Evolutionary conservation across 2,329 filamentous ascomycete genomes (phyloP).

Genomic region (Pseudogymnoascus sp.): DNA sequence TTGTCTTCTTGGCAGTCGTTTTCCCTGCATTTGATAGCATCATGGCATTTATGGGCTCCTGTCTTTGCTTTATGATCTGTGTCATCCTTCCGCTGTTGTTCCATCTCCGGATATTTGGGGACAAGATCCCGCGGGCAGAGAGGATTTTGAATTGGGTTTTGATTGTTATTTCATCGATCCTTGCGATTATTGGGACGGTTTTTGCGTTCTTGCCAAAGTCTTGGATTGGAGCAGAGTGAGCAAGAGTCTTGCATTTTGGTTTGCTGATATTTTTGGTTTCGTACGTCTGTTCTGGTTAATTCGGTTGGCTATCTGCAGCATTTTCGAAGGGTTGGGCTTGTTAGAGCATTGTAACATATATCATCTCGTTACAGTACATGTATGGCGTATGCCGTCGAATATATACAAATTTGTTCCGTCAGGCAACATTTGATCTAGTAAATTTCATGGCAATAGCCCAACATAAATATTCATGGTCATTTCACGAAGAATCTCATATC

Average conservation of each 20-base stretch:
- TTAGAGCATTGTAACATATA: not conserved
- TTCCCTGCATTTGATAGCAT: constrained; percentile 64
- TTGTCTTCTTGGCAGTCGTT: constrained; percentile 67
- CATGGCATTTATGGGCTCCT: constrained; percentile 74
- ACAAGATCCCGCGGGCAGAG: constrained; percentile 59
- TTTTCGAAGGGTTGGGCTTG: not conserved
- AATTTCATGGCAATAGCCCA: not conserved
- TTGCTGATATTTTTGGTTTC: not conserved
- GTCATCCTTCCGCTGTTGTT: constrained; percentile 85
- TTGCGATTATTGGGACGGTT: constrained; percentile 72
- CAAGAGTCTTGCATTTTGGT: not conserved
- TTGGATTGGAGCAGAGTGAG: constrained; percentile 50
- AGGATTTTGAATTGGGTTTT: constrained; percentile 60
- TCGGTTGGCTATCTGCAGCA: not conserved
- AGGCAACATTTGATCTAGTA: not conserved
- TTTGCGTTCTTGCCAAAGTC: constrained; percentile 84
- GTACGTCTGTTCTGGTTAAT: not conserved
- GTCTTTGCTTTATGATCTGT: constrained; percentile 89
- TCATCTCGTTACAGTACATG: not conserved
- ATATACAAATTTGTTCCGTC: not conserved
- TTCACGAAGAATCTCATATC: not conserved
- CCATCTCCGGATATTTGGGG: constrained; percentile 80
- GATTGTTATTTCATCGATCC: constrained; percentile 58
- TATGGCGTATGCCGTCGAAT: not conserved
- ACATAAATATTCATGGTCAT: not conserved